These are phyloP conservation scores for Epichloe hybrida DNA, from an alignment of 2,329 filamentous ascomycete species.

Conservation along the genomic window DNA sequence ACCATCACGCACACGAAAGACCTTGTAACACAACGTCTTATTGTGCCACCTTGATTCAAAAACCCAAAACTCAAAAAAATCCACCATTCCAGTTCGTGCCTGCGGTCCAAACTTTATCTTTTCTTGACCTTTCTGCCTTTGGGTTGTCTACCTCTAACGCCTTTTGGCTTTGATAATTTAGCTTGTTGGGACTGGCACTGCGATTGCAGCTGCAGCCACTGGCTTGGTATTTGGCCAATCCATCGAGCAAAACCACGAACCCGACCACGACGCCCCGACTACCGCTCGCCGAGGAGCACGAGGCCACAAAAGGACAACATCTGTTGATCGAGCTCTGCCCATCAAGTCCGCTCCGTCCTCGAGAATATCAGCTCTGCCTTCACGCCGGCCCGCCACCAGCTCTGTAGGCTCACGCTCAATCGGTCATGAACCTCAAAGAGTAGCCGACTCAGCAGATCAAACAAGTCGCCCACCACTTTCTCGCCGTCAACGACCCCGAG, in stretches of 20 bases:
- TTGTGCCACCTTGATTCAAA: constrained; percentile 1
- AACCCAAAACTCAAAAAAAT: constrained; percentile 1
- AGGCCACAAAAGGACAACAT: constrained; percentile 19
- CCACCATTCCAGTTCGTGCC: neutral
- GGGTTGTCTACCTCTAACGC: constrained; percentile 7
- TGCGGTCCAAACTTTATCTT: neutral
- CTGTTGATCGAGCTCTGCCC: constrained; percentile 21
- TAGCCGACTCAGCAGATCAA: constrained; percentile 17
- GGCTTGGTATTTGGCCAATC: constrained; percentile 47
- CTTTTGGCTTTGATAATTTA: constrained; percentile 18
- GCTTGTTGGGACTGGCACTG: constrained; percentile 49
- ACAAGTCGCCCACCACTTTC: constrained; percentile 22
- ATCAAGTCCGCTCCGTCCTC: neutral
- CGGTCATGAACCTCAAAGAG: constrained; percentile 7
- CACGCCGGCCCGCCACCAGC: constrained; percentile 6
- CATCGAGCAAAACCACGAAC: constrained; percentile 24
- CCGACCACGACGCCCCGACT: constrained; percentile 11
- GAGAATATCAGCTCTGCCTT: constrained; percentile 1
- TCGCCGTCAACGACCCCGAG: constrained; percentile 24
- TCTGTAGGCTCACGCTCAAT: neutral
- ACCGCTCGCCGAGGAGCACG: constrained; percentile 2
- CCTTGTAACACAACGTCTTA: constrained; percentile 1
- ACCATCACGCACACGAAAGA: neutral
- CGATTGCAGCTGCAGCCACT: constrained; percentile 44
- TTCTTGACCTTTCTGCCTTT: neutral